Percentiles rank a stretch among this genome's conserved stretches.
Evolutionary conservation across 2,329 filamentous ascomycete genomes (phyloP).

Genomic region (Leptodontidium sp.): DNA sequence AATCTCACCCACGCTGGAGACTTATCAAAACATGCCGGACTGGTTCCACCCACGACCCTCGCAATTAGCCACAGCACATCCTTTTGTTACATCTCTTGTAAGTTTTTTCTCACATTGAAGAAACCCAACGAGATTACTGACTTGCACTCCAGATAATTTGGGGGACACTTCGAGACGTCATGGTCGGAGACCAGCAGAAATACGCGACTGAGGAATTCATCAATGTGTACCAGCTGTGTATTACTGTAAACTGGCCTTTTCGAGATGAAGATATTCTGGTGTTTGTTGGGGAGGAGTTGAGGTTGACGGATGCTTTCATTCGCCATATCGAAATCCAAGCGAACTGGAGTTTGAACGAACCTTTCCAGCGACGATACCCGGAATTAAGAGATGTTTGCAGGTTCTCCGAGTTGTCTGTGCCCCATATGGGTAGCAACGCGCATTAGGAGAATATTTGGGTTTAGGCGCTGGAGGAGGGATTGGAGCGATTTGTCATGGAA

Average conservation of each 20-base stretch:
- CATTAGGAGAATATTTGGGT: background rate
- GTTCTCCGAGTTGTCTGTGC: conserved; percentile 24
- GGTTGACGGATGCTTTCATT: conserved; percentile 35
- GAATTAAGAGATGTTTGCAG: conserved; percentile 37
- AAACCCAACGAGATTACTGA: conserved; percentile 38
- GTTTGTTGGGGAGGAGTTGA: conserved; percentile 38
- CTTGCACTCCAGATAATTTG: conserved; percentile 48
- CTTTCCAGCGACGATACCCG: conserved; percentile 40
- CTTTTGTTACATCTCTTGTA: conserved; percentile 42
- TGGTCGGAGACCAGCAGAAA: conserved; percentile 48
- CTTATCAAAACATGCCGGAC: conserved; percentile 38
- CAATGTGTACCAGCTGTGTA: conserved; percentile 46
- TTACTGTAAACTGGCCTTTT: conserved; percentile 50
- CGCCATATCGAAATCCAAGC: conserved; percentile 32
- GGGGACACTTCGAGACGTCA: conserved; percentile 48
- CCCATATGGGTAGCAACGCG: conserved; percentile 14
- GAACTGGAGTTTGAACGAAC: conserved; percentile 43
- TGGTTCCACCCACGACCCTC: conserved; percentile 38
- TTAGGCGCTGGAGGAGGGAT: background rate
- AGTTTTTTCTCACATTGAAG: conserved; percentile 30
- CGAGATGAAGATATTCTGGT: conserved; percentile 34
- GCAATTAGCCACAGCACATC: conserved; percentile 48
- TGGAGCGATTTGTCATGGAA: background rate
- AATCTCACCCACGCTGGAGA: conserved; percentile 34
- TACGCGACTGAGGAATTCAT: conserved; percentile 52